Evolutionary conservation across 1,284 basidiomycete species (phyloP).

Genomic region (Vanrija sp.): DNA sequence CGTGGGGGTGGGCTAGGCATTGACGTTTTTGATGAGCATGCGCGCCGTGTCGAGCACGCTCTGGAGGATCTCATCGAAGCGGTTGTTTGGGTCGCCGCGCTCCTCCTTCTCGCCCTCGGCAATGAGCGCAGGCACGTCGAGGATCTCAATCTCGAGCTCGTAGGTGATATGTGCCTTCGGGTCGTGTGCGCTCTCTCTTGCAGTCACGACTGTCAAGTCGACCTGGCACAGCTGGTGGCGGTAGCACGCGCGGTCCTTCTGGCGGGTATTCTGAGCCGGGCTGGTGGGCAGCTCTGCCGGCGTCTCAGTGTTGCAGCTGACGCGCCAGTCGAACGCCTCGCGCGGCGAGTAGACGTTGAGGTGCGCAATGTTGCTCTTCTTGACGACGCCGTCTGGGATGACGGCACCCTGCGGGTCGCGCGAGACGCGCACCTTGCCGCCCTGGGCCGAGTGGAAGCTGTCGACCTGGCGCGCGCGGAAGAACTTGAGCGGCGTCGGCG

Average conservation of each 20-base stretch:
- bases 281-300: conserved; percentile 41
- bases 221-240: conserved; percentile 86
- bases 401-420: conserved; percentile 68
- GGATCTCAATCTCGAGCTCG: conserved; percentile 59
- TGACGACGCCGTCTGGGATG: conserved; percentile 58
- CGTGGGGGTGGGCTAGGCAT: conserved; percentile 19
- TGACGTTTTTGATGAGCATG: conserved; percentile 51
- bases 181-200: conserved; percentile 6
- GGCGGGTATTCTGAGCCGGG: conserved; percentile 58
- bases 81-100: conserved; percentile 43
- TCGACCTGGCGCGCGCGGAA: conserved; percentile 75
- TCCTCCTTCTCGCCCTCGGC: conserved; percentile 49
- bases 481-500: conserved; percentile 64
- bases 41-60: conserved; percentile 53
- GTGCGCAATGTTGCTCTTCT: conserved; percentile 79
- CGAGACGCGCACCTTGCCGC: conserved; percentile 73
- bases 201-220: conserved; percentile 86
- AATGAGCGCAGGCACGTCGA: conserved; percentile 52
- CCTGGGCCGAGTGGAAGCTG: conserved; percentile 61
- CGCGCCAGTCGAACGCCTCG: conserved; percentile 78
- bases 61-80: conserved; percentile 52
- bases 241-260: conserved; percentile 90
- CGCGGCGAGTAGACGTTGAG: conserved; percentile 84
- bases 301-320: conserved; percentile 81
- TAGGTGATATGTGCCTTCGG: conserved; percentile 42